Percentiles rank a stretch among this genome's conserved stretches.
These are phyloP conservation scores for Ilex aquifolium DNA, from an alignment of 257 asterid genomes.

Conservation along the genomic window DNA sequence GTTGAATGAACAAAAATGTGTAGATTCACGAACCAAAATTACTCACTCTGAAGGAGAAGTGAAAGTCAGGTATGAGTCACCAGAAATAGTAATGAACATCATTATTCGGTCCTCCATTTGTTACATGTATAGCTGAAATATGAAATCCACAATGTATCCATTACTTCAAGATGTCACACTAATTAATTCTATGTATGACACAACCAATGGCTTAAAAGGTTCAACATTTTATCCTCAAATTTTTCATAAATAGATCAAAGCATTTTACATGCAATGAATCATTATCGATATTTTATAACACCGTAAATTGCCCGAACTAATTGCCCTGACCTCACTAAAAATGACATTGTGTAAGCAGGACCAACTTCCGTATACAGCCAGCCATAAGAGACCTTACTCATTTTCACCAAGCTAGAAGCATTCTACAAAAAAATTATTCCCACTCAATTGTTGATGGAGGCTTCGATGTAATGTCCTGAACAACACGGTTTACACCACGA, in stretches of 20 bases:
- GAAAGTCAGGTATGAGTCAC: no score
- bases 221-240: no score
- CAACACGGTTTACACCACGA: conserved; percentile 91
- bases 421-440: conserved; percentile 38
- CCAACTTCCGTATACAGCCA: neutral
- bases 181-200: no score
- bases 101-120: no score
- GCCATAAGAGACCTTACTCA: neutral
- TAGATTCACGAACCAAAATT: no score
- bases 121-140: no score
- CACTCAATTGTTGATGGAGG: conserved; percentile 99
- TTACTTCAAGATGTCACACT: no score
- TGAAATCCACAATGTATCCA: no score
- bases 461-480: conserved; percentile 92
- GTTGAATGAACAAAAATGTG: no score
- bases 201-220: no score
- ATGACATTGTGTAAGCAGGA: neutral
- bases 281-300: neutral
- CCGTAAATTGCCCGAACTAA: neutral
- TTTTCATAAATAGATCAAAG: neutral
- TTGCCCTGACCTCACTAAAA: neutral
- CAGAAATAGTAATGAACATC: no score
- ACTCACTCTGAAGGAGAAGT: no score
- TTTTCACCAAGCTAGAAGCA: neutral
- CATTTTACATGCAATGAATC: neutral